Evolutionary conservation across 2,329 filamentous ascomycete species (phyloP).

Genomic region (Cyphellophora attinorum): DNA sequence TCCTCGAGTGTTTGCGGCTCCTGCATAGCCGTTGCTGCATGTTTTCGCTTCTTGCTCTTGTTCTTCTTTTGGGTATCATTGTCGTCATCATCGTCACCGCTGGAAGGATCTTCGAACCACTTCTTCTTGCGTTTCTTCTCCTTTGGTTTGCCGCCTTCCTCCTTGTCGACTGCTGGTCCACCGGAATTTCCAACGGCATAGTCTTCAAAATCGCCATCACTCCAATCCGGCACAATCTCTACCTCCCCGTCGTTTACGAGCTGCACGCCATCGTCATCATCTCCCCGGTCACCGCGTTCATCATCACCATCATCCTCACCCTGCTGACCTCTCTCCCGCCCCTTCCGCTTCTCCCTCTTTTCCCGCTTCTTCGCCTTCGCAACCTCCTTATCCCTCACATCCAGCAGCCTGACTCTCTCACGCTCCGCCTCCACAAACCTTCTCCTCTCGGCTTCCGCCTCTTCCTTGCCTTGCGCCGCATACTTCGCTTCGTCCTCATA

Average conservation of each 20-base stretch:
- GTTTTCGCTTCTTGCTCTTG: constrained; percentile 17
- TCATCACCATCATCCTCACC: constrained; percentile 19
- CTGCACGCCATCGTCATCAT: constrained; percentile 22
- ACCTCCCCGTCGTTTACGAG: constrained; percentile 23
- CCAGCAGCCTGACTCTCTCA: constrained; percentile 61
- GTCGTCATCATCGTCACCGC: constrained; percentile 21
- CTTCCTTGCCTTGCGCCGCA: constrained; percentile 61
- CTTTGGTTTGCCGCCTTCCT: neutral
- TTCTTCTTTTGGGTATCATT: constrained; percentile 19
- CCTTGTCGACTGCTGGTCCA: constrained; percentile 18
- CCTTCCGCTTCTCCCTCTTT: constrained; percentile 36
- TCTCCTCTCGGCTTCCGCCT: constrained; percentile 56
- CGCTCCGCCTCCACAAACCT: constrained; percentile 67
- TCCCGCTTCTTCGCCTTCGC: constrained; percentile 61
- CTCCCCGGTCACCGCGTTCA: too few relatives aligned
- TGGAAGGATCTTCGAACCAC: constrained; percentile 23
- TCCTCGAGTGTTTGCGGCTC: constrained; percentile 33
- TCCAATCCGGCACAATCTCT: neutral
- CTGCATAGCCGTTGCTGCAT: constrained; percentile 22
- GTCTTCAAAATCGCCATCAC: constrained; percentile 14
- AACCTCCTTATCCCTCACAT: constrained; percentile 71
- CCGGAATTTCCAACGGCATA: constrained; percentile 11
- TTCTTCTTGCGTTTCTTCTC: constrained; percentile 30
- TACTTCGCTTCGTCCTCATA: constrained; percentile 80
- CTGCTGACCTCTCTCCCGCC: constrained; percentile 25